Evolutionary conservation across 306 rosid genomes (phyloP).

Genomic region (Spatholobus suberectus): DNA sequence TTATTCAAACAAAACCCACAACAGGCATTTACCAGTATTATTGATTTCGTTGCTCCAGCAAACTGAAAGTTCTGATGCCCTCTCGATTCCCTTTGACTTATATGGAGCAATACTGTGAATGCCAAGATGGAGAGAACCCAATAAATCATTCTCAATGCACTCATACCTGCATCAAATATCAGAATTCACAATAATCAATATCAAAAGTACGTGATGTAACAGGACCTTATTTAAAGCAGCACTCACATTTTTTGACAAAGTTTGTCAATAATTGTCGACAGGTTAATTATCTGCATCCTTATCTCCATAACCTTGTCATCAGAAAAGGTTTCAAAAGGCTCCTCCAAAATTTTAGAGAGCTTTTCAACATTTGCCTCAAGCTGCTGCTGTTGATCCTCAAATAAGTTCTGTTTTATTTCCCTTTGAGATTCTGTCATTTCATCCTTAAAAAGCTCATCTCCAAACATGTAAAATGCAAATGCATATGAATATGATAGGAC

Average conservation of each 20-base stretch:
- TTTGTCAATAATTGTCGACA: constrained; percentile 65
- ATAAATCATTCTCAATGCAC: constrained; percentile 86
- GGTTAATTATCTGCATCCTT: constrained; percentile 82
- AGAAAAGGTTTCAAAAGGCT: constrained; percentile 67
- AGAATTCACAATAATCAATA: constrained; percentile 33
- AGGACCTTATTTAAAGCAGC: constrained; percentile 18
- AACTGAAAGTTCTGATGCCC: constrained; percentile 75
- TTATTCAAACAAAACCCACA: constrained; percentile 54
- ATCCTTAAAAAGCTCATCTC: constrained; percentile 89
- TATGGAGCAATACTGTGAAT: constrained; percentile 87
- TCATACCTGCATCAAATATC: constrained; percentile 76
- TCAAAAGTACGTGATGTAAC: constrained; percentile 16
- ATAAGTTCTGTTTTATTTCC: constrained; percentile 84
- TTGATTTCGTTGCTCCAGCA: constrained; percentile 62
- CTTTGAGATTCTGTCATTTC: constrained; percentile 72
- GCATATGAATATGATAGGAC: constrained; percentile 95
- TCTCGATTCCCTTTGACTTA: constrained; percentile 91
- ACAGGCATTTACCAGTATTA: constrained; percentile 54
- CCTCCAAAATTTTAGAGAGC: constrained; percentile 83
- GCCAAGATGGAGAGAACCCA: constrained; percentile 75
- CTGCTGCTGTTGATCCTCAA: constrained; percentile 99
- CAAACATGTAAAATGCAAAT: constrained; percentile 97
- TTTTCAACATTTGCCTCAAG: constrained; percentile 93
- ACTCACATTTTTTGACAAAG: constrained; percentile 86
- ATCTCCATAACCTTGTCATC: constrained; percentile 68